Evolutionary conservation across 345 rosid species (phyloP), one percentile per base, ranked within the genome.

Genomic region (Dovyalis caffra): DNA sequence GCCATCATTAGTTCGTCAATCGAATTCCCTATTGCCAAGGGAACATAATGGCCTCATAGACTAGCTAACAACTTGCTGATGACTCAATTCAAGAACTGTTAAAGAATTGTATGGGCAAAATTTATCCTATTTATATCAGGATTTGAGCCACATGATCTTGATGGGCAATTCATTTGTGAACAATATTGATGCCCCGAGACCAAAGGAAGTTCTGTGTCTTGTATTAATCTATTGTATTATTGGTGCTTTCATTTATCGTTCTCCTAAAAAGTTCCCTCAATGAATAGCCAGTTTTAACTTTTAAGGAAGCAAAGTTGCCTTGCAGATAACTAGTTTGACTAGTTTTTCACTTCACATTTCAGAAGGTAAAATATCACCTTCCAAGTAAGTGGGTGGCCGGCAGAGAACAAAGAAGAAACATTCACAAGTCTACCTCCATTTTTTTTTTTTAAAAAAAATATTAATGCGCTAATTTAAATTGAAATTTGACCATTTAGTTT

Each of bases 11-110:
- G 58, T 8, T 77, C 61, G 60, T 72, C 68, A 56, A 56, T 67
- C 62, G 32, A 68, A 28, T 83, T 64, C 68, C 84, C 79, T 23
- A 0, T 9, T 8, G 47, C 23, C 43, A 26, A 71, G 83, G 81
- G 70, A 51, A 51, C 57, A 51, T 51, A 6, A 51, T 51, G 25
- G 25, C 25, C 23, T 14, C 5, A 3, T 43, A 3, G 49, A 43
- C 49, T 43, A 43, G 49, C 49, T 43, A 43, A 40, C 47, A 40
- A 0, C 47, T 49, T 49, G 56, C 56, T 6, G 56, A 49, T 49
- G 56, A 49, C 58, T 53, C 9, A 3, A 49, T 26, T 53, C 9
- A 3, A 47, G 56, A 47, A n/a, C 3, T 8, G 58, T 53, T 2
- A 12, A n/a, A 0, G 60, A 26, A 53, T 53, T 26, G 25, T 8